Evolutionary conservation across 768 basidiomycete genomes (phyloP).

Genomic region (Tylopilus rubrobrunneus): DNA sequence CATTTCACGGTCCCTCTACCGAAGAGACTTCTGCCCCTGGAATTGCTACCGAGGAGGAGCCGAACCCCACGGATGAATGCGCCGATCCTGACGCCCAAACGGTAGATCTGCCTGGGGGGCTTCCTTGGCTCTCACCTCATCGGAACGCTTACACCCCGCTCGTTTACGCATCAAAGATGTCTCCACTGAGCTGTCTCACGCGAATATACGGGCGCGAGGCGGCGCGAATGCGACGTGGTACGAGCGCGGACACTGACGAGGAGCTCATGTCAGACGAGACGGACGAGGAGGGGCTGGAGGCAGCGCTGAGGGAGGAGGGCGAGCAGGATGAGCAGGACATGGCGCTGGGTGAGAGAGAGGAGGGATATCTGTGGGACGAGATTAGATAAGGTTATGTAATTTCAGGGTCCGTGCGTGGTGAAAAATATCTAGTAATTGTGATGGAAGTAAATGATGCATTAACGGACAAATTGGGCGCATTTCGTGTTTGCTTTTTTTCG

Average conservation of each 20-base stretch:
- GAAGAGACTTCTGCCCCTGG: background rate
- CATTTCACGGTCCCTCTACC: constrained; percentile 2
- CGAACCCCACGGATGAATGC: constrained; percentile 1
- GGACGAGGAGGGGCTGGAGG: constrained; percentile 35
- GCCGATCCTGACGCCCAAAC: constrained; percentile 5
- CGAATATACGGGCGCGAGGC: constrained; percentile 25
- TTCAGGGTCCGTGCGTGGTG: constrained; percentile 30
- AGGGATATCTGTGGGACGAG: constrained; percentile 35
- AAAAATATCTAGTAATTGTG: constrained; percentile 10
- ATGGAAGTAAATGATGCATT: constrained; percentile 14
- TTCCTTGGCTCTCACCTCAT: constrained; percentile 17
- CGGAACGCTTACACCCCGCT: constrained; percentile 36
- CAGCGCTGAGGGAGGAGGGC: constrained; percentile 47
- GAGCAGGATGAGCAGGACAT: constrained; percentile 26
- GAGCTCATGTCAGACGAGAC: constrained; percentile 31
- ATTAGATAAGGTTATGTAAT: constrained; percentile 7
- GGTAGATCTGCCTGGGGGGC: background rate
- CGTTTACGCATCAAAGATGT: constrained; percentile 27
- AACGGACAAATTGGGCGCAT: constrained; percentile 9
- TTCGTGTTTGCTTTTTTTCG: constrained; percentile 19
- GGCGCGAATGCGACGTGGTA: constrained; percentile 12
- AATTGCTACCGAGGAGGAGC: constrained; percentile 14
- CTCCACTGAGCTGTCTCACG: constrained; percentile 13
- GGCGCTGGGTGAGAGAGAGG: constrained; percentile 25
- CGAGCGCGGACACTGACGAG: constrained; percentile 15